Evolutionary conservation across 2,329 filamentous ascomycete genomes (phyloP), one percentile per base, ranked within the genome.

Genomic region (Monosporascus ibericus): DNA sequence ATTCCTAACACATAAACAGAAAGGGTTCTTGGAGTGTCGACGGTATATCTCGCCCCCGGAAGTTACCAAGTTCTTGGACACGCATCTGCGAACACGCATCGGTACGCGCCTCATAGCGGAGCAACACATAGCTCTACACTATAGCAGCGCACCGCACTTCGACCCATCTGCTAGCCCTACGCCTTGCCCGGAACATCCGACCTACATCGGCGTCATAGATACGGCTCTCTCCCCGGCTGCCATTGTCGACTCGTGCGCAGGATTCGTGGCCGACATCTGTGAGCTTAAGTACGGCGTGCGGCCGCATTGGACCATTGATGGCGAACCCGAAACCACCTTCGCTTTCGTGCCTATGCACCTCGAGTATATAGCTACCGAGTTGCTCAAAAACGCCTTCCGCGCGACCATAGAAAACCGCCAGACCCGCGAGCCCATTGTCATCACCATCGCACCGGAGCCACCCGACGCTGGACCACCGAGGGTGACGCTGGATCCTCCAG

Each of bases 341-440:
- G 91, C 92, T 20, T 94, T 95, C 65, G 86, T 99, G 8, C 94
- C 94, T 15, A 94, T 95, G 68, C 94, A 99, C 69, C 80, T 99
- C 24, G 92, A 97, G 71, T 99, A 99, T 70, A 96, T 99, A 58
- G 82, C 96, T 58, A 99, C 92, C 0, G 94, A 99, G 70, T 79
- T 99, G 1, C 80, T 99, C 53, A 99, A 99, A 71, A 99, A 99
- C 65, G 90, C 92, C 1, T 99, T 97, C 74, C 84, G 94, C 44
- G 92, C 94, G 4, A 95, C 90, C 0, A 85, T 97, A 9, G 94
- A 99, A 70, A 86, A 81, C 53, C 84, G 85, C n/a, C 85, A 82
- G 63, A 86, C 88, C 60, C 79, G 81, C 42, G 88, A 95, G 58
- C 90, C 92, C 1, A 79, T 99, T 40, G 89, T 96, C 59, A 86